Evolutionary conservation across 1,284 basidiomycete species (phyloP), one percentile per base, ranked within the genome.

Genomic region (Fomes fomentarius): DNA sequence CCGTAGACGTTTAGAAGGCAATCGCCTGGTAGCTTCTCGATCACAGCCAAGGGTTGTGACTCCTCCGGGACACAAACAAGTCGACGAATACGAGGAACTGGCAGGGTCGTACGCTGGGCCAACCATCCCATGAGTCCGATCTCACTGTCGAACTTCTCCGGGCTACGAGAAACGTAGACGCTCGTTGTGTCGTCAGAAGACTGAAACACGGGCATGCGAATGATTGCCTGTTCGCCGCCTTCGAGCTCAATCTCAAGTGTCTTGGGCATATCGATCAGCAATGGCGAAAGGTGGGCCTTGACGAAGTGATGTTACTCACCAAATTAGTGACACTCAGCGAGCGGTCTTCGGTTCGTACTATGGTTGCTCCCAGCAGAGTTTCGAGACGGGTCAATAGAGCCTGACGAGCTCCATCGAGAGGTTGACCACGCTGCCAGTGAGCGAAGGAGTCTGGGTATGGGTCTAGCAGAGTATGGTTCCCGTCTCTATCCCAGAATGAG

Each of bases 1-100:
- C 56, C 56, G n/a, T 42, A 42, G 1, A 46, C 38, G 35, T 57
- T 50, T 25, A 54, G 10, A 10, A 57, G 5, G 6, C 49, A 35
- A 15, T 35, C 21, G 4, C 56, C 53, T 2, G 28, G 53, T 5
- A 54, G 10, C 42, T 41, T 35, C 42, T 54, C 53, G 21, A 54
- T 50, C 6, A 54, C 38, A n/a, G 30, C 37, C 10, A 34, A 25
- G 5, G 47, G 35, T 12, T 10, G 30, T 11, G 17, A 10, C 2
- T 39, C 38, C 24, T 8, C 30, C 1, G 25, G 11, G 6, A 37
- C 5, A 1, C 24, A 19, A 12, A 50, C 31, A 4, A 50, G n/a
- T 24, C 15, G 15, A 3, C 25, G 43, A 14, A 54, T 17, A 2
- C n/a, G 42, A 11, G 52, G 52, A 2, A 54, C 37, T 4, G 52